Evolutionary conservation across 2,329 filamentous ascomycete genomes (phyloP), one percentile per base, ranked within the genome.

Genomic region (Pseudopyrenochaeta lycopersici): DNA sequence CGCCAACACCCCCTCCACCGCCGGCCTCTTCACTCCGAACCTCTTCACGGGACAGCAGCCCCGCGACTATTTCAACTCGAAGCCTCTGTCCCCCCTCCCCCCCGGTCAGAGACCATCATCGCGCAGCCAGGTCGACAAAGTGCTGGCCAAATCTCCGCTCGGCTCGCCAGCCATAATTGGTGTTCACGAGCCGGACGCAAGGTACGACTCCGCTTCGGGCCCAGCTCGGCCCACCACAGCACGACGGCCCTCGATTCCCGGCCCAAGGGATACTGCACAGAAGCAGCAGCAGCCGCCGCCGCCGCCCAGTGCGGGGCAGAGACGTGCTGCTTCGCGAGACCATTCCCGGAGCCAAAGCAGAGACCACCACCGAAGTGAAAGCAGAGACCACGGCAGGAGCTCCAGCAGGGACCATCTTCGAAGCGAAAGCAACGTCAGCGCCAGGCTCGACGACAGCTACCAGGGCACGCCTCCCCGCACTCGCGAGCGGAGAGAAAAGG

Each of bases 401-500:
- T 41, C 47, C 31, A 66, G 62, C 58, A 58, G 61, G 50, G 66
- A 67, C 45, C 61, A 63, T 46, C 49, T 58, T 46, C 54, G 70
- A 46, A 70, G 59, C 53, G 68, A 72, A 47, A 74, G 71, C 64
- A 71, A 60, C 60, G 62, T 66, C 45, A 73, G 70, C 60, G 62
- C 61, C 55, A 66, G 64, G 43, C 53, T 71, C 49, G 71, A 75
- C 66, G 72, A 76, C 62, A 45, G 50, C 48, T 51, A 62, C 46
- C 65, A 68, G 46, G 67, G 66, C 52, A 70, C 72, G 20, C 68
- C 68, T 51, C 74, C 74, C 52, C 73, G 76, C 56, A 73, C 72
- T 6, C 72, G 76, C 43, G 80, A 81, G 58, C 72, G 74, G 54
- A 71, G 76, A 45, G 81, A 82, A 54, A 80, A 77, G 63, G 81